Base-by-base conservation (phyloP, 495 filamentous ascomycete species). In the Penicillium chermesinum region DNA sequence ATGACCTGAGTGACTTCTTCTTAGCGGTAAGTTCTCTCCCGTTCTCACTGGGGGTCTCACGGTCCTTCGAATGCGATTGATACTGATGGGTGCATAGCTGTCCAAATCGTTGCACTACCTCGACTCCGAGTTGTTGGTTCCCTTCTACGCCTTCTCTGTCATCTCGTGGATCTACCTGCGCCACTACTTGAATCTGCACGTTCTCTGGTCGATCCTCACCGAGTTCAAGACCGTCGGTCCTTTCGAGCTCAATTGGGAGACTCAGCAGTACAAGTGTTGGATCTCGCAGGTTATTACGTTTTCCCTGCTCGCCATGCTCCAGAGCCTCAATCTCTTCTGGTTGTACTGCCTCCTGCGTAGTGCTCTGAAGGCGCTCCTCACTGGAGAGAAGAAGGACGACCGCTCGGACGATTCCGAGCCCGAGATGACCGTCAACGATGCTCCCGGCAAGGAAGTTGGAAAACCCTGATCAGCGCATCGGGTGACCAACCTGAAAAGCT, bases 1-100 rank as follows among this genome's bases (percentile, higher is more conserved):
- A 93, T 65, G 90, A 96, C 58, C 86, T 95, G 44, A 85, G 80
- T 55, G 90, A 96, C 62, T 93, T 95, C 68, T 95, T 95, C 76
- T 74, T 96, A 6, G 90, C 91, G 7, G 87, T 90, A 77, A 69
- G 87, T 77, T 27, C 34, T 39, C 7, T 33, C 10, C 20, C 21
- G 39, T 3, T 41, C 4, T 42, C 10, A 9, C n/a, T 25, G 39
- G 20, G 39, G 8, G 17, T 8, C 20, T 7, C 33, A 38, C n/a
- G n/a, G n/a, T n/a, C n/a, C n/a, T n/a, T n/a, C n/a, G n/a, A n/a
- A n/a, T n/a, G n/a, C n/a, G n/a, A n/a, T n/a, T n/a, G n/a, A n/a
- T n/a, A n/a, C 14, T 57, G 18, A 38, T 48, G 20, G 0, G 19
- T 14, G 0, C 44, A 12, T 6, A 91, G 83, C 83, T 87, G 2